Conservation (phyloP, 306 rosid genomes). For the Gleditsia sinensis region DNA sequence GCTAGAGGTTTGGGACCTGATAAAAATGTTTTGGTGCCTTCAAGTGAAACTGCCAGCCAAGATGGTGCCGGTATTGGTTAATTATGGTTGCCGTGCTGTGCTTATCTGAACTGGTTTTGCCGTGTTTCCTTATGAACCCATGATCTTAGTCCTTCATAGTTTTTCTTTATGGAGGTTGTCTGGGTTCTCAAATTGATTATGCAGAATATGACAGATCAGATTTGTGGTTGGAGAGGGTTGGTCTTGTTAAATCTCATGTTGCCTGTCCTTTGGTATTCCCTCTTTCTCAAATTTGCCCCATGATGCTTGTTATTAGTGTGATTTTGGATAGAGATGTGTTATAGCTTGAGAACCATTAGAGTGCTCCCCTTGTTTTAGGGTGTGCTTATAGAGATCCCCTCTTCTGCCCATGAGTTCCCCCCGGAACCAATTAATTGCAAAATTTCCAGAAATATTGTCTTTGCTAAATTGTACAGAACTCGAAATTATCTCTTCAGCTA, state of each 20-base stretch:
- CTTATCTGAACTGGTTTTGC: slow-evolving; percentile 37
- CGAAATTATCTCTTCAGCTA: slow-evolving; percentile 33
- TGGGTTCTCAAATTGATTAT: slow-evolving; percentile 38
- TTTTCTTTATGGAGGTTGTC: slow-evolving; percentile 38
- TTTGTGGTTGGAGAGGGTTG: slow-evolving; percentile 30
- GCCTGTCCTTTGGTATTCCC: slow-evolving; percentile 33
- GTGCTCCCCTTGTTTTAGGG: slow-evolving; percentile 31
- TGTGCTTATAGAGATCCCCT: slow-evolving; percentile 30
- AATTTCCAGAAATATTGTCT: slow-evolving; percentile 29
- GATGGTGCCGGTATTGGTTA: slow-evolving; percentile 58
- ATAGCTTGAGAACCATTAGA: slow-evolving; percentile 37
- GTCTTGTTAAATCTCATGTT: slow-evolving; percentile 25
- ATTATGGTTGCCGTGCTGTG: slow-evolving; percentile 32
- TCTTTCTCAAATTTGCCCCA: slow-evolving; percentile 9
- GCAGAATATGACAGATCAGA: slow-evolving; percentile 34
- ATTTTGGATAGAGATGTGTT: slow-evolving; percentile 37
- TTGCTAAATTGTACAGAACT: slow-evolving; percentile 49
- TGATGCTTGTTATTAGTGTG: slow-evolving; percentile 31
- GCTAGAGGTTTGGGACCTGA: slow-evolving; percentile 43
- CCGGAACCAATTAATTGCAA: slow-evolving; percentile 34
- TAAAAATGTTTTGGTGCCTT: slow-evolving; percentile 44
- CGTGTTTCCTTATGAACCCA: slow-evolving; percentile 36
- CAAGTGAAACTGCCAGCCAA: slow-evolving; percentile 43
- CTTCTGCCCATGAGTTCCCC: slow-evolving; percentile 29
- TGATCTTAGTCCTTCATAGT: slow-evolving; percentile 38